These are phyloP conservation scores for Colletotrichum sansevieriae DNA, from an alignment of 2,329 filamentous ascomycete genomes.

Conservation along the genomic window DNA sequence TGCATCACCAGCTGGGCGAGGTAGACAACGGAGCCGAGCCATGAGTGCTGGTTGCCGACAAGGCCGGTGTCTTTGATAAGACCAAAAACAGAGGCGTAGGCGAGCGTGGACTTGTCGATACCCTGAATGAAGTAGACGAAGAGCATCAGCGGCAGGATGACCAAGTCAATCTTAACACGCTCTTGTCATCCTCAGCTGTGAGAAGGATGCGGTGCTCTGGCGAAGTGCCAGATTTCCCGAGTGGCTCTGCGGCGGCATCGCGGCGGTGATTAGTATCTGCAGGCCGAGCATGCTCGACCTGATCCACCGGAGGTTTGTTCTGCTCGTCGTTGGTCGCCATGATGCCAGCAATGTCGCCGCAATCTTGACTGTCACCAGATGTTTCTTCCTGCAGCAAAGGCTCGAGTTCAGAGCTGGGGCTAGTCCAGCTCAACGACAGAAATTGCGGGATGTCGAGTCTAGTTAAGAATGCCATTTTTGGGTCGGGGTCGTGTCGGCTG, in stretches of 20 bases:
- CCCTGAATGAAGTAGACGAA: constrained; percentile 73
- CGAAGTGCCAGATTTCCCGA: constrained; percentile 50
- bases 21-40: constrained; percentile 72
- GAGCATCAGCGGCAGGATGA: constrained; percentile 62
- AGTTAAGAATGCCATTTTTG: constrained; percentile 23
- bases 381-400: background rate
- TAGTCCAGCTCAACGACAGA: background rate
- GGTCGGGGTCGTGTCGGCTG: constrained; percentile 11
- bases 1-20: constrained; percentile 72
- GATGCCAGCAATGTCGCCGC: background rate
- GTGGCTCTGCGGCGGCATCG: constrained; percentile 60
- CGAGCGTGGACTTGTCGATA: constrained; percentile 42
- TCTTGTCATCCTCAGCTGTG: constrained; percentile 51
- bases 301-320: constrained; percentile 31
- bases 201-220: constrained; percentile 47
- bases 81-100: constrained; percentile 73
- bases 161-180: constrained; percentile 56
- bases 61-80: constrained; percentile 70
- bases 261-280: constrained; percentile 44
- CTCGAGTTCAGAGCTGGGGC: constrained; percentile 3
- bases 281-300: constrained; percentile 30
- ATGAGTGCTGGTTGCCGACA: constrained; percentile 69
- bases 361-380: background rate
- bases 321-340: constrained; percentile 30
- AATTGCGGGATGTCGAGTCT: background rate